A percentile compares a stretch with the other conserved stretches of the same genome.
Evolutionary conservation across 2,329 filamentous ascomycete species (phyloP).

Genomic region (Botrytis fabae): DNA sequence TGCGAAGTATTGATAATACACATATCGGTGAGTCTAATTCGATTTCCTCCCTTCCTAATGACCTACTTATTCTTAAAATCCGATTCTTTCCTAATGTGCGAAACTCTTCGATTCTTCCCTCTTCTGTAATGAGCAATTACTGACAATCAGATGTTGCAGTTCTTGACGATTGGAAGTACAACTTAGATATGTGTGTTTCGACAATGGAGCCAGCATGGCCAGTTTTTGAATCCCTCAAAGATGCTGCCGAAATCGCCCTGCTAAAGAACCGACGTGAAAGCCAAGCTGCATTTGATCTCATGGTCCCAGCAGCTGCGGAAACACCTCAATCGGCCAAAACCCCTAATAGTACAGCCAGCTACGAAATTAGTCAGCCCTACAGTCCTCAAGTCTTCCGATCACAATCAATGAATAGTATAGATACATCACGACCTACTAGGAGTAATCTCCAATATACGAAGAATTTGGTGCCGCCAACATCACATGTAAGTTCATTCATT

Average conservation of each 20-base stretch:
- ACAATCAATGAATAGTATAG: constrained; percentile 22
- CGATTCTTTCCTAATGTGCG: neutral
- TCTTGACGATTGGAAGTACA: constrained; percentile 39
- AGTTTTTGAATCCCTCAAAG: constrained; percentile 34
- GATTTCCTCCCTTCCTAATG: neutral
- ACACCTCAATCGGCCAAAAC: constrained; percentile 33
- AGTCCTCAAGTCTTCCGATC: constrained; percentile 31
- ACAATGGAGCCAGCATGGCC: constrained; percentile 38
- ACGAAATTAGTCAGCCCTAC: constrained; percentile 29
- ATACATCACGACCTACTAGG: constrained; percentile 15
- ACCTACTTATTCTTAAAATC: no score
- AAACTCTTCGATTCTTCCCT: neutral
- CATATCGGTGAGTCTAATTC: constrained; percentile 27
- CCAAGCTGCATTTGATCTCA: constrained; percentile 37
- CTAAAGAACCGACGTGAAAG: constrained; percentile 32
- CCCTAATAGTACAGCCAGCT: constrained; percentile 33
- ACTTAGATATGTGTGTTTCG: constrained; percentile 35
- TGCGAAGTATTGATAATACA: constrained; percentile 37
- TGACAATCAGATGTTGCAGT: neutral
- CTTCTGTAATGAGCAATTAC: neutral
- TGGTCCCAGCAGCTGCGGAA: constrained; percentile 28
- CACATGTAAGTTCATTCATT: neutral
- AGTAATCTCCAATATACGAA: constrained; percentile 24
- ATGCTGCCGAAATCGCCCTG: constrained; percentile 26
- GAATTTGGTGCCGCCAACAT: constrained; percentile 19